Conservation (phyloP, 2,329 filamentous ascomycete genomes). For the Byssochlamys sp. region DNA sequence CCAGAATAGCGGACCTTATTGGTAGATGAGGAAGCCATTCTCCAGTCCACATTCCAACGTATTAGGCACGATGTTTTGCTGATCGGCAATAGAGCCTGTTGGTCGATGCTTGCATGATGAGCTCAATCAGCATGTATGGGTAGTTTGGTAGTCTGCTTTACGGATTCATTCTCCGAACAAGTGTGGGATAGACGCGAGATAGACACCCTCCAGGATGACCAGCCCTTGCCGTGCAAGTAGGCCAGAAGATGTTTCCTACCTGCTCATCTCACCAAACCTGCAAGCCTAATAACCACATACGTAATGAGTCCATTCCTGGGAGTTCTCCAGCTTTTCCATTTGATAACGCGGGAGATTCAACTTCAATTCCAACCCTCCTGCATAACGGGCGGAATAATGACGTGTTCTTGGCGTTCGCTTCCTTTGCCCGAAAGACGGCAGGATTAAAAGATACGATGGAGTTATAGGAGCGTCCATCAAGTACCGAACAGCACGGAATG, state of each 20-base stretch:
- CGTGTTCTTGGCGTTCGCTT: neutral
- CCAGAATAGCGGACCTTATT: neutral
- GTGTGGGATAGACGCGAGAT: neutral
- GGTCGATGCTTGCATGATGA: neutral
- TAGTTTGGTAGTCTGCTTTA: neutral
- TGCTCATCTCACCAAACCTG: neutral
- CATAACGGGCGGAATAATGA: neutral
- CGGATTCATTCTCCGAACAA: neutral
- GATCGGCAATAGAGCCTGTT: neutral
- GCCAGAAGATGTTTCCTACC: neutral
- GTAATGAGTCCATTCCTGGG: neutral
- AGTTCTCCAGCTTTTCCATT: neutral
- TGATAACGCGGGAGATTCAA: neutral
- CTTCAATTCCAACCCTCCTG: neutral
- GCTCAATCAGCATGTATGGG: neutral
- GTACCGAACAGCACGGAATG: neutral
- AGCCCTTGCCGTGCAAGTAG: neutral
- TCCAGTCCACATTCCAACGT: no score
- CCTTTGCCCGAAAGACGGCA: neutral
- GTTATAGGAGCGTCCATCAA: neutral
- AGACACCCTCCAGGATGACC: neutral
- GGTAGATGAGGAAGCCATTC: neutral
- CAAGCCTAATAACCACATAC: neutral
- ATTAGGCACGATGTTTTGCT: neutral
- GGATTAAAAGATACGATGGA: neutral